Evolutionary conservation across 2,329 filamentous ascomycete species (phyloP).

Genomic region (Sporothrix dimorphospora): DNA sequence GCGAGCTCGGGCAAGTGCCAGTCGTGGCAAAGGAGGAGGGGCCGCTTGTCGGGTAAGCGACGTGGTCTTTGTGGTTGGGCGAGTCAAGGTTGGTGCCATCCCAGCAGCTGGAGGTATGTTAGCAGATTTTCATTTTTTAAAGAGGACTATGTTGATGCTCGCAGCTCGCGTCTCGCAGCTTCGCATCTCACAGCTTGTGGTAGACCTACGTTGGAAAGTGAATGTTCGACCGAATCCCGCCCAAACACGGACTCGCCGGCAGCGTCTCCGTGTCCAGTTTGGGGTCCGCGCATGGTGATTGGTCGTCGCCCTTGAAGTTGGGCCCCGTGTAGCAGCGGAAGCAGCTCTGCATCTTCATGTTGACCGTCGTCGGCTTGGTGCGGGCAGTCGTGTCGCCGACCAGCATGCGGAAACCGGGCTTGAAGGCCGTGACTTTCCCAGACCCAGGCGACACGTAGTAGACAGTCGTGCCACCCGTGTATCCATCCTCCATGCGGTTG

Average conservation of each 20-base stretch:
- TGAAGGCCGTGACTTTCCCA: constrained; percentile 46
- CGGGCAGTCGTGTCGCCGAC: constrained; percentile 45
- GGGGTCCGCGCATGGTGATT: constrained; percentile 42
- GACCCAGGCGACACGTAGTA: constrained; percentile 47
- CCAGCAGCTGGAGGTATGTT: constrained; percentile 41
- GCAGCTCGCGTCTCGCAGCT: background rate
- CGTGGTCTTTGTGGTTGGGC: constrained; percentile 43
- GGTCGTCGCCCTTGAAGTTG: constrained; percentile 46
- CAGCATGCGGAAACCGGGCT: constrained; percentile 52
- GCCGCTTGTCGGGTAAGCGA: constrained; percentile 43
- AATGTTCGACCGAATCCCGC: constrained; percentile 49
- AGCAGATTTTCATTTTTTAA: too few species aligned
- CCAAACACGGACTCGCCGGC: constrained; percentile 44
- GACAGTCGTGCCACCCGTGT: constrained; percentile 49
- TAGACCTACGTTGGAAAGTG: constrained; percentile 48
- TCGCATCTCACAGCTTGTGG: background rate
- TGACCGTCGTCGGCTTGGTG: constrained; percentile 37
- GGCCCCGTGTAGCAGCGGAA: constrained; percentile 47
- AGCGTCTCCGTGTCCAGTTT: constrained; percentile 46
- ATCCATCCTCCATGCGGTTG: constrained; percentile 51
- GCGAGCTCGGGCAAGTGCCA: constrained; percentile 51
- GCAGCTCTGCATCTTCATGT: constrained; percentile 43
- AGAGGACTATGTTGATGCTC: too few species aligned
- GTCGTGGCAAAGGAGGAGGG: constrained; percentile 50
- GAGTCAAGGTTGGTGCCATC: constrained; percentile 52